phyloP scores from a whole-genome alignment of 2,329 filamentous ascomycete species.

The Falciphora oryzae region DNA sequence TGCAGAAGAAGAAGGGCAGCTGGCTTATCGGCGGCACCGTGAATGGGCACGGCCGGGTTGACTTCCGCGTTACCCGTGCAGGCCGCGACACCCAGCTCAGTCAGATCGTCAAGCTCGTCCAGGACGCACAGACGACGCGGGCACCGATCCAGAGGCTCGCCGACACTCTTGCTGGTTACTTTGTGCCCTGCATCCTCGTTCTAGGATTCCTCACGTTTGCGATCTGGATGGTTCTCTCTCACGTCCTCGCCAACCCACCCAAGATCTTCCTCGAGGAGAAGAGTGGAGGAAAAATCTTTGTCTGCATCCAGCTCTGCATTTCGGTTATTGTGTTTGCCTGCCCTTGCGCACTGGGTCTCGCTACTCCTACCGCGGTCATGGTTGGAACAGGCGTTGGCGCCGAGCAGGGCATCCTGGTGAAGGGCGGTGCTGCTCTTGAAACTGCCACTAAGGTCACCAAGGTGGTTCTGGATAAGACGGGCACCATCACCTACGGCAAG shows the following conservation, averaged over 20 bases:
- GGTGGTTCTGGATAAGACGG: conserved; percentile 92
- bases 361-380: conserved; percentile 97
- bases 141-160: conserved; percentile 93
- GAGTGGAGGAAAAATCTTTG: conserved; percentile 90
- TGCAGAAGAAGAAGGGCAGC: conserved; percentile 78
- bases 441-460: conserved; percentile 85
- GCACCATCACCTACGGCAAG: conserved; percentile 87
- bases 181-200: conserved; percentile 80
- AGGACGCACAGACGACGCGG: conserved; percentile 90
- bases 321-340: conserved; percentile 98
- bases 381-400: conserved; percentile 96
- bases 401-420: conserved; percentile 94
- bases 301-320: conserved; percentile 95
- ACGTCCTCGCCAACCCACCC: conserved; percentile 77
- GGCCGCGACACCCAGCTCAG: conserved; percentile 94
- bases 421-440: conserved; percentile 89
- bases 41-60: conserved; percentile 85
- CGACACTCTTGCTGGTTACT: conserved; percentile 86
- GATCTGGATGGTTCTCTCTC: conserved; percentile 91
- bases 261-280: conserved; percentile 75
- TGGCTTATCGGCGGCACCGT: conserved; percentile 88
- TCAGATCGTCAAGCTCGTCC: conserved; percentile 97
- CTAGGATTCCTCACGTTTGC: conserved; percentile 82
- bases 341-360: conserved; percentile 91
- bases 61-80: conserved; percentile 87